Evolutionary conservation across 2,329 filamentous ascomycete species (phyloP), one percentile per base, ranked within the genome.

Genomic region (Hypomyces rosellus): DNA sequence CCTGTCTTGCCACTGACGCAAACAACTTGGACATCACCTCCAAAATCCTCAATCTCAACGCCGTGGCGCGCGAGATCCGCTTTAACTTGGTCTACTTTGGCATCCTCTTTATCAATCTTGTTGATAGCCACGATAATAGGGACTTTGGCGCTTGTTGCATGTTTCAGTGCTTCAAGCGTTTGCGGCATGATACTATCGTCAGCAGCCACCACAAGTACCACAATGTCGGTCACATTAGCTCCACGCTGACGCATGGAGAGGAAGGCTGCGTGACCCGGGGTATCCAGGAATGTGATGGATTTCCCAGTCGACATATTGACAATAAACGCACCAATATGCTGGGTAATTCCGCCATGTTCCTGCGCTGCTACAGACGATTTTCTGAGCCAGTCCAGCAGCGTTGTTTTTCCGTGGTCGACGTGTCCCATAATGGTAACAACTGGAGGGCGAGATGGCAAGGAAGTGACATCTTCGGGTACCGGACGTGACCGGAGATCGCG

Each of bases 391-490:
- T 99, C 93, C 9, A 99, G 76, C 39, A 99, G 84, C 0, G 95
- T 99, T 1, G 93, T 99, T 73, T 99, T 99, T 48, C 93, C 93
- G 66, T 99, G 93, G 65, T 99, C 95, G 60, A 99, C 93, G 57
- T 99, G 93, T 2, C 93, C 93, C 95, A 99, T 99, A 63, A 99
- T 99, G 0, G 95, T 97, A 37, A 99, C 91, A 34, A 99, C 89
- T 0, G 93, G 95, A 7, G 93, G 92, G 14, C 95, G 82, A 34
- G 74, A 69, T 2, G 90, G 89, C 7, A 96, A 69, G 13, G 68
- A 59, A 0, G 86, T 81, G 45, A 74, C 78, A 65, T 92, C 88
- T 60, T 84, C 83, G 8, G 82, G 80, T 22, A 77, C 72, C 1
- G 89, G 85, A 11, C 84, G 80, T 20, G 87, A 78, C 54, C 78